Conservation (phyloP, 129 eudicot species). For the Flaveria sonorensis region DNA sequence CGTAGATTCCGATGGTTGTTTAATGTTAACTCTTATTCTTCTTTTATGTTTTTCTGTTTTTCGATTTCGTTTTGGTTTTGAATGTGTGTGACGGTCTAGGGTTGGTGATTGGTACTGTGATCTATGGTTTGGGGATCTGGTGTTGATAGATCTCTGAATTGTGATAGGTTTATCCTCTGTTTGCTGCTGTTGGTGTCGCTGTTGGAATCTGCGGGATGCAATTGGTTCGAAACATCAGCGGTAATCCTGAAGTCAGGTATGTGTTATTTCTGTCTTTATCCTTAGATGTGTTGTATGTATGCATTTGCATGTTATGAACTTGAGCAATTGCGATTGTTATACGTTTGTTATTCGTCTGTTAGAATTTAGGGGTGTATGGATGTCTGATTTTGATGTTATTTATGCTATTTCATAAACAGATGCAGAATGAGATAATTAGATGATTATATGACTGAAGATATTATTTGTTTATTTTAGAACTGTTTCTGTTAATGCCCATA, state of each 20-base stretch:
- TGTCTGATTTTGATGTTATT: background rate
- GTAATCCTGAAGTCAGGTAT: slow-evolving; percentile 98
- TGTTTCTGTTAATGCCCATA: too few species aligned
- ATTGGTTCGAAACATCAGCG: slow-evolving; percentile 76
- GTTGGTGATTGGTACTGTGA: slow-evolving; percentile 6
- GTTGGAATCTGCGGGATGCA: slow-evolving; percentile 94
- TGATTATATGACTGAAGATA: background rate
- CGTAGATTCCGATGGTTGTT: background rate
- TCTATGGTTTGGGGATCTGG: slow-evolving; percentile 11
- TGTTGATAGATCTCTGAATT: slow-evolving; percentile 32
- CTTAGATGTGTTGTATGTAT: too few species aligned
- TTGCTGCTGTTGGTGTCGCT: slow-evolving; percentile 87
- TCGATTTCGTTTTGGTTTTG: background rate
- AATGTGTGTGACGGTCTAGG: slow-evolving; percentile 8
- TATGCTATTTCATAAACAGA: background rate
- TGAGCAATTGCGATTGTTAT: background rate
- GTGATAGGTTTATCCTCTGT: slow-evolving; percentile 78
- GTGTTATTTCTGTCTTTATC: background rate
- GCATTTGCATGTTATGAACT: background rate
- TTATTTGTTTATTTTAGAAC: too few species aligned
- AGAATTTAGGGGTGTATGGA: background rate
- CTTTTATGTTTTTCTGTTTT: background rate
- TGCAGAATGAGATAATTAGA: background rate
- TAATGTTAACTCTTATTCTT: background rate
- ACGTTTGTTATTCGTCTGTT: background rate